Evolutionary conservation across 768 basidiomycete genomes (phyloP).

Genomic region (Lentinus tigrinus): DNA sequence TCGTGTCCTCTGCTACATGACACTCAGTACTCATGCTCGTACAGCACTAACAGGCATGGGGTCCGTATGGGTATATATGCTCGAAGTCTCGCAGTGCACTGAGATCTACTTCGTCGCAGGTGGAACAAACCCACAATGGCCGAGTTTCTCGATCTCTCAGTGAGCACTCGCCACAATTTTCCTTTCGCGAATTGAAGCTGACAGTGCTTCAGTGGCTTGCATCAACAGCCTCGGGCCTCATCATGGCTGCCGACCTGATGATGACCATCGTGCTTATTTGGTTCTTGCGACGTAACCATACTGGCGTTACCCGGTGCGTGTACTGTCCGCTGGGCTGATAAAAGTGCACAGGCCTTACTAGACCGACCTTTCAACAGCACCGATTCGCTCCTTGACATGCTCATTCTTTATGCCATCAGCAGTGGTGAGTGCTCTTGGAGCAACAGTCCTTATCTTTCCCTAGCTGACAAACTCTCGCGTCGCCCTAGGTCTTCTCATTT

Average conservation of each 20-base stretch:
- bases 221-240: neutral
- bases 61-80: neutral
- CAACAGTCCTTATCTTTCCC: too few species aligned
- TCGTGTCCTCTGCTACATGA: neutral
- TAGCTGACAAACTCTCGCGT: neutral
- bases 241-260: constrained; percentile 2
- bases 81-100: too few species aligned
- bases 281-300: neutral
- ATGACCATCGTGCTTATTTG: constrained; percentile 7
- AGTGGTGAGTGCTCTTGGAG: neutral
- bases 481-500: neutral
- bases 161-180: neutral
- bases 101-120: neutral
- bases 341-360: neutral
- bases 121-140: neutral
- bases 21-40: neutral
- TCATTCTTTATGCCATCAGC: constrained; percentile 5
- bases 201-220: neutral
- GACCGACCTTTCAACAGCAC: neutral
- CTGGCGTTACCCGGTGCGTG: neutral
- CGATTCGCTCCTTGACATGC: constrained; percentile 1
- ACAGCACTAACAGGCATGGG: neutral
- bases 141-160: neutral
- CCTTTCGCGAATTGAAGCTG: neutral
- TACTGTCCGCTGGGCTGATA: neutral